phyloP scores from a whole-genome alignment of 345 rosid species.

The Trapa bicornis region DNA sequence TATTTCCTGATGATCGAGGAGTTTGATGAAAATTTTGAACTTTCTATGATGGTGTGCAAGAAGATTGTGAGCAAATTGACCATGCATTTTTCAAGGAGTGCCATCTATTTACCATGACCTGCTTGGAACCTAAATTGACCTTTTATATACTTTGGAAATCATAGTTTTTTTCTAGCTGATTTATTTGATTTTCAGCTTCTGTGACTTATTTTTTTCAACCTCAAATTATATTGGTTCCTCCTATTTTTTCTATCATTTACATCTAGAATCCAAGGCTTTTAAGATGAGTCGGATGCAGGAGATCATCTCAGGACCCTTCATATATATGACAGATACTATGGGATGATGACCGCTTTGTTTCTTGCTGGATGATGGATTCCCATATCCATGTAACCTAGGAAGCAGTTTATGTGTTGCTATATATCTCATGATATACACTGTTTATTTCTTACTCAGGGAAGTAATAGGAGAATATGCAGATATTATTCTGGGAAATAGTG shows the following conservation, averaged over 20 bases:
- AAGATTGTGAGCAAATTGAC: neutral
- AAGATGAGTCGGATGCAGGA: neutral
- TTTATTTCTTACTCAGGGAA: slow-evolving; percentile 39
- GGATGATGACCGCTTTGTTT: neutral
- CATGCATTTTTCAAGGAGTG: neutral
- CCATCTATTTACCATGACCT: neutral
- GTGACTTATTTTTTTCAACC: neutral
- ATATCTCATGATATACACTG: neutral
- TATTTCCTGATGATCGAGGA: neutral
- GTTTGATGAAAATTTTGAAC: neutral
- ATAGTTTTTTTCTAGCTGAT: neutral
- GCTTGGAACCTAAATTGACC: neutral
- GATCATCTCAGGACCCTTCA: neutral
- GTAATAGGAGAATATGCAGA: slow-evolving; percentile 70
- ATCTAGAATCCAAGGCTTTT: neutral
- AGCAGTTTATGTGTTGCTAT: neutral
- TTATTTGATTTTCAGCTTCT: neutral
- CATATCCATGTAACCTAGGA: neutral
- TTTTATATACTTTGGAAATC: neutral
- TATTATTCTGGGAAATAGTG: slow-evolving; percentile 72
- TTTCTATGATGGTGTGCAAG: neutral
- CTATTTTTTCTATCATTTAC: neutral
- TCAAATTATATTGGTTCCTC: neutral
- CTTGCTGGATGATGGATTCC: neutral
- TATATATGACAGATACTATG: neutral